These are phyloP conservation scores for Pichia membranifaciens DNA, from an alignment of 805 yeast species.

Conservation along the genomic window DNA sequence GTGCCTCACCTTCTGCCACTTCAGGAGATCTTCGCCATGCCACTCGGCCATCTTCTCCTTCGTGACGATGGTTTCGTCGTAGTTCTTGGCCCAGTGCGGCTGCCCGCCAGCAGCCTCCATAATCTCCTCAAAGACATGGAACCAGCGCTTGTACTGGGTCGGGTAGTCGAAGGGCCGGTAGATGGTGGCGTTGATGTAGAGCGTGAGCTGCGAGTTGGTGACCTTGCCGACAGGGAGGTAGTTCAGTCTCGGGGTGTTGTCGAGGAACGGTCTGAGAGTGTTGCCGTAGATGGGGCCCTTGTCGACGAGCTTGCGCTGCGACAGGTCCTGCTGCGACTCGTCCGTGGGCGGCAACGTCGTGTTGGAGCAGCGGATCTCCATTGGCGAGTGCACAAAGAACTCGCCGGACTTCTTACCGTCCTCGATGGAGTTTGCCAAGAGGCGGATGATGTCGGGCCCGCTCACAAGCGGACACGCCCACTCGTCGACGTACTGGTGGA, in stretches of 20 bases:
- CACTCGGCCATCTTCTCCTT: slow-evolving; percentile 62
- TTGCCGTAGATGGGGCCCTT: slow-evolving; percentile 86
- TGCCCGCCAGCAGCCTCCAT: slow-evolving; percentile 77
- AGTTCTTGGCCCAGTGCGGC: slow-evolving; percentile 99
- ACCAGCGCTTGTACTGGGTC: slow-evolving; percentile 78
- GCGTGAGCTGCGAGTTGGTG: slow-evolving; percentile 70
- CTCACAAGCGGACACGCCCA: slow-evolving; percentile 89
- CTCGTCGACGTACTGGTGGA: slow-evolving; percentile 90
- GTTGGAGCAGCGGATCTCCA: slow-evolving; percentile 91
- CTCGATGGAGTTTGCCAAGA: slow-evolving; percentile 56
- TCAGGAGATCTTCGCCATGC: slow-evolving; percentile 67
- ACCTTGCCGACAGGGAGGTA: slow-evolving; percentile 49
- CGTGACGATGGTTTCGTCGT: slow-evolving; percentile 80
- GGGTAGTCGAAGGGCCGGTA: slow-evolving; percentile 84
- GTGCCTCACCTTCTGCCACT: slow-evolving; percentile 58
- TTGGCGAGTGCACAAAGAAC: slow-evolving; percentile 89
- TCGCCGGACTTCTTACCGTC: slow-evolving; percentile 55
- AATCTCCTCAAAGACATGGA: slow-evolving; percentile 70
- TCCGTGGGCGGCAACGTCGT: slow-evolving; percentile 45
- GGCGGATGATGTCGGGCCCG: slow-evolving; percentile 65
- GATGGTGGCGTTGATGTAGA: slow-evolving; percentile 90
- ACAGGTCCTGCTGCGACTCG: slow-evolving; percentile 39
- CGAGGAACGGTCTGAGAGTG: slow-evolving; percentile 72
- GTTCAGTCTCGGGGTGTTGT: slow-evolving; percentile 65
- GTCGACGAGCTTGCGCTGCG: slow-evolving; percentile 44